A percentile compares a stretch with the other conserved stretches of the same genome.
Conservation (phyloP, 1,284 basidiomycete species). For the Heterobasidion occidentale region DNA sequence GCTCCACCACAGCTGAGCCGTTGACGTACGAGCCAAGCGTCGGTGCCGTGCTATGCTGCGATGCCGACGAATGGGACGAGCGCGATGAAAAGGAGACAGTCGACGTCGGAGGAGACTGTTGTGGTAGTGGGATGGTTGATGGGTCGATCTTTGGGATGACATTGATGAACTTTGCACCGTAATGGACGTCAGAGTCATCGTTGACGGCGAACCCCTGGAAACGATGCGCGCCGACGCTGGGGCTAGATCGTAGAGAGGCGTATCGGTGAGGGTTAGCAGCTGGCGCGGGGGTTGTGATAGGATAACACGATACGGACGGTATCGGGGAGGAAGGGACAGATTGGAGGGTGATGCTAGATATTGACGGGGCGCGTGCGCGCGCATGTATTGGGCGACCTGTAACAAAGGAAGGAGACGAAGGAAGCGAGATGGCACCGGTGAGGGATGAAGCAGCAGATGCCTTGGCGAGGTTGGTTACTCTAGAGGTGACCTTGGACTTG, state of each 20-base stretch:
- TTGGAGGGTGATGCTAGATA: slow-evolving; percentile 20
- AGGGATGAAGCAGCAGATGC: slow-evolving; percentile 11
- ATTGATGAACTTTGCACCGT: background rate
- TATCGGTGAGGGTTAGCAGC: slow-evolving; percentile 54
- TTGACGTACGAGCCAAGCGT: slow-evolving; percentile 19
- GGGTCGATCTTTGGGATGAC: slow-evolving; percentile 9
- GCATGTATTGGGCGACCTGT: slow-evolving; percentile 23
- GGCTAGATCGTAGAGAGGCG: slow-evolving; percentile 26
- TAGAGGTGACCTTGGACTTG: slow-evolving; percentile 55
- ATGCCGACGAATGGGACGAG: slow-evolving; percentile 48
- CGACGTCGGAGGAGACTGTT: slow-evolving; percentile 63
- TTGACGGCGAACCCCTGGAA: slow-evolving; percentile 28
- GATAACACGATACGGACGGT: slow-evolving; percentile 30
- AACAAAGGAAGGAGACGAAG: slow-evolving; percentile 23
- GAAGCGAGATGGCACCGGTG: slow-evolving; percentile 17
- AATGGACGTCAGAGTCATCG: background rate
- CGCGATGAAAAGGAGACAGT: slow-evolving; percentile 63
- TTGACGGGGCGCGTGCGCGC: slow-evolving; percentile 35
- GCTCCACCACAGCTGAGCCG: background rate
- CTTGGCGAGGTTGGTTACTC: slow-evolving; percentile 40
- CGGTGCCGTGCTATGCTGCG: slow-evolving; percentile 26
- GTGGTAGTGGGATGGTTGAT: slow-evolving; percentile 27
- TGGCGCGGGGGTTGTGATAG: slow-evolving; percentile 46
- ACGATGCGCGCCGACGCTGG: slow-evolving; percentile 14
- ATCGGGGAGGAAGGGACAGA: slow-evolving; percentile 20